Percentiles rank a stretch among this genome's conserved stretches.
Conservation (phyloP, 2,329 filamentous ascomycete genomes). For the Phyllosticta citrichinensis region DNA sequence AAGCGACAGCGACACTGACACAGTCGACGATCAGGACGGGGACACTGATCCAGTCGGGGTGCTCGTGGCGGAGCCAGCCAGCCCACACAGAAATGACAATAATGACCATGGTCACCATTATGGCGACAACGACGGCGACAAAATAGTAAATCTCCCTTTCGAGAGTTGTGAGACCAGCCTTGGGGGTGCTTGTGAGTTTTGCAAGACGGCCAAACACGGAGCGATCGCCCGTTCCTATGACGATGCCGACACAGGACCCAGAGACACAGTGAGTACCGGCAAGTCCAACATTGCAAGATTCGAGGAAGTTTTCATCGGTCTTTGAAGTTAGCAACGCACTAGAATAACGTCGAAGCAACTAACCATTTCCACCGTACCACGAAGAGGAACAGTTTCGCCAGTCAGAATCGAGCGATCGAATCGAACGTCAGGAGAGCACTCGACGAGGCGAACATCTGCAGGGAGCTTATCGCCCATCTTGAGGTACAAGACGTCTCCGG, state of each 20-base stretch:
- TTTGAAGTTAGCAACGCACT: neutral
- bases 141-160: slow-evolving; percentile 66
- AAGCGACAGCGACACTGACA: slow-evolving; percentile 60
- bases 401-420: slow-evolving; percentile 67
- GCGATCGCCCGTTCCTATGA: slow-evolving; percentile 60
- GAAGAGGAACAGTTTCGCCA: slow-evolving; percentile 56
- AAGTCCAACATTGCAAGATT: slow-evolving; percentile 65
- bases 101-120: slow-evolving; percentile 57
- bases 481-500: slow-evolving; percentile 59
- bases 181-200: slow-evolving; percentile 59
- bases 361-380: slow-evolving; percentile 49
- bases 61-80: slow-evolving; percentile 54
- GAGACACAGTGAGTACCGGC: slow-evolving; percentile 72
- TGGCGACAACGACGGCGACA: slow-evolving; percentile 56
- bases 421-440: slow-evolving; percentile 58
- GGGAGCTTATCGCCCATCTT: slow-evolving; percentile 65
- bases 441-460: slow-evolving; percentile 61
- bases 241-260: slow-evolving; percentile 55
- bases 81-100: slow-evolving; percentile 60
- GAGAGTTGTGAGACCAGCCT: slow-evolving; percentile 56
- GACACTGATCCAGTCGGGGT: slow-evolving; percentile 64
- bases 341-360: neutral
- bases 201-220: slow-evolving; percentile 69
- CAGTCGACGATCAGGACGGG: slow-evolving; percentile 62
- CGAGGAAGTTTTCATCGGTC: slow-evolving; percentile 60